These are phyloP conservation scores for Colletotrichum graminicola DNA, from an alignment of 2,329 filamentous ascomycete genomes.

Conservation along the genomic window DNA sequence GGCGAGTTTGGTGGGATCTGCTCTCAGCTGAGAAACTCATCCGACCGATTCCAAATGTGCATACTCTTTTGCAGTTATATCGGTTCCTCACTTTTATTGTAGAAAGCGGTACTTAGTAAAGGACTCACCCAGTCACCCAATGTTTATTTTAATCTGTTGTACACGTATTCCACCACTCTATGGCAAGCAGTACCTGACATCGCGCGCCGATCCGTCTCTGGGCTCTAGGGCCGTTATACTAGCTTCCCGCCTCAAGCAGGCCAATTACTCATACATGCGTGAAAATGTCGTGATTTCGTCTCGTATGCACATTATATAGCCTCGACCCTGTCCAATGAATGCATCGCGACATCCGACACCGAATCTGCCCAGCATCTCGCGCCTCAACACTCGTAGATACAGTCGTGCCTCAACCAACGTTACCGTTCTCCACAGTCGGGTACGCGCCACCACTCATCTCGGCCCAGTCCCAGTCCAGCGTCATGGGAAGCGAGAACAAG, in stretches of 20 bases:
- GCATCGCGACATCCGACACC: not conserved
- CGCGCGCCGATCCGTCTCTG: not conserved
- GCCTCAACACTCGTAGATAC: not conserved
- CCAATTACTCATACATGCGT: conserved; percentile 38
- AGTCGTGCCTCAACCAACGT: conserved; percentile 53
- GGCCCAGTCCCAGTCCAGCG: conserved; percentile 88
- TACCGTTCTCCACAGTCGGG: conserved; percentile 73
- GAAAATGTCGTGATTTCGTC: conserved; percentile 35
- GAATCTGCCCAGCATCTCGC: not conserved
- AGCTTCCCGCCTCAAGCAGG: conserved; percentile 18
- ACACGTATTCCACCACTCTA: conserved; percentile 6
- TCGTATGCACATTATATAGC: conserved; percentile 30
- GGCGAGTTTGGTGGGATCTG: not conserved
- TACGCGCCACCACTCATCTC: conserved; percentile 76
- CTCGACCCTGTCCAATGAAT: conserved; percentile 3
- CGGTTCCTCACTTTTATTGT: not conserved
- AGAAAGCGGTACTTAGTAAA: not conserved
- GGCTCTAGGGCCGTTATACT: not conserved
- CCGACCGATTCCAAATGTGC: no score
- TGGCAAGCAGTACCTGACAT: not conserved
- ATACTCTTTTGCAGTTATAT: not conserved
- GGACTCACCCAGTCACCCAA: not conserved
- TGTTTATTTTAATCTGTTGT: conserved; percentile 3
- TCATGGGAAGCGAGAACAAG: conserved; percentile 96
- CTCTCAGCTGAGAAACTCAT: not conserved